Evolutionary conservation across 495 filamentous ascomycete genomes (phyloP).

Genomic region (Penicillium steckii): DNA sequence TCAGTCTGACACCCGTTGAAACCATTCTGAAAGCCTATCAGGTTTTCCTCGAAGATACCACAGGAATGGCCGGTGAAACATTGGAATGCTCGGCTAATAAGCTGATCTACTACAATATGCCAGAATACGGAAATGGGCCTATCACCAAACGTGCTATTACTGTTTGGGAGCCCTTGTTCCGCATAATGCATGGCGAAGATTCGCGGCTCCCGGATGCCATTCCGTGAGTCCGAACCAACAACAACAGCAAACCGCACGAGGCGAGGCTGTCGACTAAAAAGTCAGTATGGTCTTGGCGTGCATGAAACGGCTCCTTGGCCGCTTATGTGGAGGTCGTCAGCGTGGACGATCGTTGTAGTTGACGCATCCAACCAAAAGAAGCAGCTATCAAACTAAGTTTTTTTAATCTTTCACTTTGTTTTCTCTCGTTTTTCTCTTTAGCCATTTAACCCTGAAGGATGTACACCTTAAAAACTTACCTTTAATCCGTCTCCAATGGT

Average conservation of each 20-base stretch:
- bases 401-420: no score
- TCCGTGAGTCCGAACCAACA: constrained; percentile 5
- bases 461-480: no score
- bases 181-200: constrained; percentile 26
- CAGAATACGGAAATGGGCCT: constrained; percentile 23
- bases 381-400: no score
- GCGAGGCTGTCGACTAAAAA: neutral
- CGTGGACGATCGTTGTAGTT: no score
- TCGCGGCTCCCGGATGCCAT: constrained; percentile 26
- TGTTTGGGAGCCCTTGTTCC: constrained; percentile 34
- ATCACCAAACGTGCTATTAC: constrained; percentile 28
- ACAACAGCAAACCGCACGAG: neutral
- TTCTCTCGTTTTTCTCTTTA: no score
- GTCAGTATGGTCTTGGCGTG: neutral
- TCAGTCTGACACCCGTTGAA: constrained; percentile 24
- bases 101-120: constrained; percentile 21
- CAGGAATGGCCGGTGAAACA: constrained; percentile 26
- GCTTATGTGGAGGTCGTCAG: neutral
- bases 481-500: no score
- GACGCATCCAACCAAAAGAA: no score
- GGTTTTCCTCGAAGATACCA: constrained; percentile 26
- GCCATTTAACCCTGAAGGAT: no score
- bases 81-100: constrained; percentile 30
- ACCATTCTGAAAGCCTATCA: constrained; percentile 26
- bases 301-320: neutral